Conservation (phyloP, 192 early-diverging fungal genomes). For the Mortierella alpina region DNA sequence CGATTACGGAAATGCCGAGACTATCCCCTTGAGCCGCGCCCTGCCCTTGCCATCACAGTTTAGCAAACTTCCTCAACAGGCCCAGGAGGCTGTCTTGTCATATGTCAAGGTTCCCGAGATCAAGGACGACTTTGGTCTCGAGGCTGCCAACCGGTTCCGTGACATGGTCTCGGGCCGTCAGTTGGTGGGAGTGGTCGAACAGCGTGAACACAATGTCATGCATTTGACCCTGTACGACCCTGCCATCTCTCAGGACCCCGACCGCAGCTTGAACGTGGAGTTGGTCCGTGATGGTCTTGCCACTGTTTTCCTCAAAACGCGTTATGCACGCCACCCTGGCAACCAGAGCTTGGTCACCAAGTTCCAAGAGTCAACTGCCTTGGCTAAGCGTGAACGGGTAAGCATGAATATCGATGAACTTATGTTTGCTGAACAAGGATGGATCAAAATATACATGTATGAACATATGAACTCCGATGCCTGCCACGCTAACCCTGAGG, state of each 20-base stretch:
- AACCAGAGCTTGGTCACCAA: constrained; percentile 68
- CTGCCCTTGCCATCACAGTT: constrained; percentile 84
- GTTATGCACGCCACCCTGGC: constrained; percentile 57
- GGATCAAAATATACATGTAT: background rate
- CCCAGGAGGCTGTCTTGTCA: constrained; percentile 87
- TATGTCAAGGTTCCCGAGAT: constrained; percentile 75
- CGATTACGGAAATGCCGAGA: constrained; percentile 96
- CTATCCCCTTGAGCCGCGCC: constrained; percentile 73
- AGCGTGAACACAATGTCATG: constrained; percentile 64
- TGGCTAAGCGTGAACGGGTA: constrained; percentile 76
- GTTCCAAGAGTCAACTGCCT: constrained; percentile 73
- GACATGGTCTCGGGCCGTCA: constrained; percentile 71
- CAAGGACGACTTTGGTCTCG: constrained; percentile 78
- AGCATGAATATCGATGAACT: constrained; percentile 15
- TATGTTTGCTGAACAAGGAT: background rate
- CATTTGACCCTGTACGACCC: constrained; percentile 79
- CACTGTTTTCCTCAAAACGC: constrained; percentile 60
- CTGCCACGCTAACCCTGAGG: background rate
- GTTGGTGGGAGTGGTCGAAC: constrained; percentile 82
- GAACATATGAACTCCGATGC: too few relatives aligned
- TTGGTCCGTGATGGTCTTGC: constrained; percentile 75
- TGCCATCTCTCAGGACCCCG: constrained; percentile 63
- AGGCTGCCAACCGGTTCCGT: constrained; percentile 77
- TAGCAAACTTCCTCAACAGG: constrained; percentile 74
- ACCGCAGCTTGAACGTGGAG: constrained; percentile 76